These are phyloP conservation scores for Ustilago vetiveriae DNA, from an alignment of 1,284 basidiomycete genomes.

Conservation along the genomic window DNA sequence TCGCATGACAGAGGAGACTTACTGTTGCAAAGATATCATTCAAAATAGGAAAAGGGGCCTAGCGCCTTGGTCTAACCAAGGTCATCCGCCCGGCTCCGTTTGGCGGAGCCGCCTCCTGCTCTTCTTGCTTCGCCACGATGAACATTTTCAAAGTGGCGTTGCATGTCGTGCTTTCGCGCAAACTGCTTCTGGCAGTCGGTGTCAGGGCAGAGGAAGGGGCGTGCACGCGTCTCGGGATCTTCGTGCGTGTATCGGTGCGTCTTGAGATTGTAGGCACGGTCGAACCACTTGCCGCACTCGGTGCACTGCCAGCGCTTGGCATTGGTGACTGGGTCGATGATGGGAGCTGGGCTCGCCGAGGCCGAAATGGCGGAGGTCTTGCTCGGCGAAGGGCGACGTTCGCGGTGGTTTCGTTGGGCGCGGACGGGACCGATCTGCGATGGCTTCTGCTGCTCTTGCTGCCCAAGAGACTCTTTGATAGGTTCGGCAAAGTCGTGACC, in stretches of 20 bases:
- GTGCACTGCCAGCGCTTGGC: conserved; percentile 54
- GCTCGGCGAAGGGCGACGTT: conserved; percentile 32
- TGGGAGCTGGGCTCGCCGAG: conserved; percentile 27
- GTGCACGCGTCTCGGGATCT: conserved; percentile 42
- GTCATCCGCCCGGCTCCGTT: conserved; percentile 36
- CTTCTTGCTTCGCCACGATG: conserved; percentile 47
- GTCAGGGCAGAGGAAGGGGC: conserved; percentile 51
- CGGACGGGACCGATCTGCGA: conserved; percentile 36
- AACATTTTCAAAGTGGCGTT: conserved; percentile 54
- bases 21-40: conserved; percentile 43
- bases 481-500: conserved; percentile 9
- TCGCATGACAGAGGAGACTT: conserved; percentile 18
- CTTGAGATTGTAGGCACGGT: conserved; percentile 61
- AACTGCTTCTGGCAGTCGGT: conserved; percentile 53
- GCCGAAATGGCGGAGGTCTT: conserved; percentile 2
- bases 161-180: conserved; percentile 59
- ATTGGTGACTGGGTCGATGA: conserved; percentile 31
- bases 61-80: conserved; percentile 30
- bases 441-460: conserved; percentile 14
- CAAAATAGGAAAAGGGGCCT: conserved; percentile 25
- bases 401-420: conserved; percentile 13
- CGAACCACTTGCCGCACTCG: conserved; percentile 55
- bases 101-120: conserved; percentile 10
- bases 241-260: conserved; percentile 57
- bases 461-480: conserved; percentile 8